phyloP scores from a whole-genome alignment of 495 filamentous ascomycete genomes.

The Penicillium parvum region DNA sequence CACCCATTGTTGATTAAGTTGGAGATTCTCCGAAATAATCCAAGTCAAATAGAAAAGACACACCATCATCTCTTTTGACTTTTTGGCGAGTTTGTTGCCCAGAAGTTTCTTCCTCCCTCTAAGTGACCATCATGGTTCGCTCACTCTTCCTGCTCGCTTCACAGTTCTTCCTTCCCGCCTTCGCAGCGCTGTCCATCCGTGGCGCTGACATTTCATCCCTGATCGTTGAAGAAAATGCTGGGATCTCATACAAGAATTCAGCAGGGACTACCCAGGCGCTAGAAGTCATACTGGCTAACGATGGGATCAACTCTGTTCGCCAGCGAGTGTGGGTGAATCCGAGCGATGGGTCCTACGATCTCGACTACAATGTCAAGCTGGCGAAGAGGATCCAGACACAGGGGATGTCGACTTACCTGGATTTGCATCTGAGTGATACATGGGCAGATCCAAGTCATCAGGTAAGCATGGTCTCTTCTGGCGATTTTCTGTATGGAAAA shows the following conservation, averaged over 20 bases:
- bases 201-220: conserved; percentile 74
- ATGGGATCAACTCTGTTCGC: conserved; percentile 66
- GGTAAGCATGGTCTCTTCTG: conserved; percentile 15
- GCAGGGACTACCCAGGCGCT: conserved; percentile 50
- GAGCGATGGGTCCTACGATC: conserved; percentile 57
- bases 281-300: conserved; percentile 58
- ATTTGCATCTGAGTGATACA: conserved; percentile 68
- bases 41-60: too few species aligned
- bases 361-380: conserved; percentile 65
- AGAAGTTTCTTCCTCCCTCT: background rate
- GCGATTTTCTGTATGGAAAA: background rate
- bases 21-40: too few species aligned
- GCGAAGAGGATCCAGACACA: conserved; percentile 60
- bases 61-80: too few species aligned
- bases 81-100: background rate
- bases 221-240: conserved; percentile 57
- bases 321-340: conserved; percentile 74
- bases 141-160: conserved; percentile 20
- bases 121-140: conserved; percentile 14
- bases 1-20: background rate
- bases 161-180: conserved; percentile 18
- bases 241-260: conserved; percentile 54
- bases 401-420: conserved; percentile 61
- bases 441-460: conserved; percentile 51
- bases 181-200: conserved; percentile 54